phyloP scores from a whole-genome alignment of 192 early-diverging fungal species.

The Mortierella antarctica region DNA sequence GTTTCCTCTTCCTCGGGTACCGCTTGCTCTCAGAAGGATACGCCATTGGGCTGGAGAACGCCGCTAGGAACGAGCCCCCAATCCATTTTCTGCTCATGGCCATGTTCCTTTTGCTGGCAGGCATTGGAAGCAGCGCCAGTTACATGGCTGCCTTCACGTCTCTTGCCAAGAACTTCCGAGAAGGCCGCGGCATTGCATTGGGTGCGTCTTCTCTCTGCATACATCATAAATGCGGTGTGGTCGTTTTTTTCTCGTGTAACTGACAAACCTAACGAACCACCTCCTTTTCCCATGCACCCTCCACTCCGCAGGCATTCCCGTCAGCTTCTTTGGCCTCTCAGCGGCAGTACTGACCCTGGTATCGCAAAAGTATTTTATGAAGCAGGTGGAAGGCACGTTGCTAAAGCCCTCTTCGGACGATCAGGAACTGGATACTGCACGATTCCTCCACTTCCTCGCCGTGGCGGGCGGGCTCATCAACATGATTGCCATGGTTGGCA shows the following conservation, averaged over 20 bases:
- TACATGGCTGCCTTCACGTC: slow-evolving; percentile 49
- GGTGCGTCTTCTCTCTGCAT: slow-evolving; percentile 4
- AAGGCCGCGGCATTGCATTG: slow-evolving; percentile 27
- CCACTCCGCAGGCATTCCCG: slow-evolving; percentile 22
- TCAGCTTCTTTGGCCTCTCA: slow-evolving; percentile 48
- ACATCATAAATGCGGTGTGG: no score
- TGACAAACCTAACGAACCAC: not conserved
- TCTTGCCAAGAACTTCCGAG: slow-evolving; percentile 34
- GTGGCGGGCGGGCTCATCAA: slow-evolving; percentile 24
- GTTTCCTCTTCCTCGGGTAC: slow-evolving; percentile 17
- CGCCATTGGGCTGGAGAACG: slow-evolving; percentile 13
- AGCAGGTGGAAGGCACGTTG: not conserved
- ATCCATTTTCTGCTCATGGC: slow-evolving; percentile 29
- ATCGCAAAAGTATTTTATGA: slow-evolving; percentile 27
- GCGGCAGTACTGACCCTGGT: slow-evolving; percentile 24
- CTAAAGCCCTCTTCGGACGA: not conserved
- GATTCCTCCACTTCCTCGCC: slow-evolving; percentile 36
- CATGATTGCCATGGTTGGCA: slow-evolving; percentile 2
- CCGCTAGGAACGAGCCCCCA: slow-evolving; percentile 4
- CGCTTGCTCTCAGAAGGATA: slow-evolving; percentile 23
- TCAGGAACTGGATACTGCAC: slow-evolving; percentile 17
- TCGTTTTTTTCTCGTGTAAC: slow-evolving; percentile 2
- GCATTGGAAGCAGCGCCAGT: slow-evolving; percentile 36
- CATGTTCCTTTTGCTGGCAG: slow-evolving; percentile 23
- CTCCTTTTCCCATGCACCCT: not conserved